Evolutionary conservation across 1,139 yeast genomes (phyloP).

Genomic region (Taiozyma onychis): DNA sequence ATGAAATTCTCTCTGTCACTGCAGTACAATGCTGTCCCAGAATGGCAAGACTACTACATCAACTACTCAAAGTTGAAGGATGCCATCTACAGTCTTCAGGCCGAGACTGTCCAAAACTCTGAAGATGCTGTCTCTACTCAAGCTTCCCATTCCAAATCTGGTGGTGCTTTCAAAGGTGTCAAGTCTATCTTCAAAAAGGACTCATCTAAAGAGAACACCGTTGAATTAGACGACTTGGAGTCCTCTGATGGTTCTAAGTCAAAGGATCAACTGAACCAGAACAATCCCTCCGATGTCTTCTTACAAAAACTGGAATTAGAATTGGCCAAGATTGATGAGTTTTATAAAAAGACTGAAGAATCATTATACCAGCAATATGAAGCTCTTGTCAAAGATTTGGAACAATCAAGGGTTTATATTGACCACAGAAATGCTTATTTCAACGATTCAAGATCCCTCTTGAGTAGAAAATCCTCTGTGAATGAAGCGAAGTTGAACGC

Average conservation of each 20-base stretch:
- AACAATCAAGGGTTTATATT: slow-evolving; percentile 22
- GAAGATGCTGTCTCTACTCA: neutral
- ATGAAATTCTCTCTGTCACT: slow-evolving; percentile 73
- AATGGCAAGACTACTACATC: slow-evolving; percentile 67
- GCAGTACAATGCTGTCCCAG: slow-evolving; percentile 72
- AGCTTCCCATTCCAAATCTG: neutral
- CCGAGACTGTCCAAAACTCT: slow-evolving; percentile 36
- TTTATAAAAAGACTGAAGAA: slow-evolving; percentile 48
- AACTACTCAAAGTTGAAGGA: slow-evolving; percentile 62
- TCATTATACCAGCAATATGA: slow-evolving; percentile 44
- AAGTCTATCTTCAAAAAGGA: slow-evolving; percentile 7
- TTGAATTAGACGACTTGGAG: slow-evolving; percentile 24
- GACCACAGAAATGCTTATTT: slow-evolving; percentile 6
- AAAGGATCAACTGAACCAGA: neutral
- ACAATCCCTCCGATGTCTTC: slow-evolving; percentile 30
- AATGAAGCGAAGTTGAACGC: slow-evolving; percentile 16
- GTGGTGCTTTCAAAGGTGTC: neutral
- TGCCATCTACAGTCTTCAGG: slow-evolving; percentile 57
- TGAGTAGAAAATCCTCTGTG: slow-evolving; percentile 18
- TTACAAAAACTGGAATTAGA: slow-evolving; percentile 52
- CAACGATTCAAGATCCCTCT: slow-evolving; percentile 14
- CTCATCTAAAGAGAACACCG: slow-evolving; percentile 20
- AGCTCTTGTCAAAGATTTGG: slow-evolving; percentile 43
- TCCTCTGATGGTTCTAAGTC: slow-evolving; percentile 1
- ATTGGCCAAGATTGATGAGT: slow-evolving; percentile 52